Evolutionary conservation across 768 basidiomycete genomes (phyloP), one percentile per base, ranked within the genome.

Genomic region (Leccinum aurantiacum): DNA sequence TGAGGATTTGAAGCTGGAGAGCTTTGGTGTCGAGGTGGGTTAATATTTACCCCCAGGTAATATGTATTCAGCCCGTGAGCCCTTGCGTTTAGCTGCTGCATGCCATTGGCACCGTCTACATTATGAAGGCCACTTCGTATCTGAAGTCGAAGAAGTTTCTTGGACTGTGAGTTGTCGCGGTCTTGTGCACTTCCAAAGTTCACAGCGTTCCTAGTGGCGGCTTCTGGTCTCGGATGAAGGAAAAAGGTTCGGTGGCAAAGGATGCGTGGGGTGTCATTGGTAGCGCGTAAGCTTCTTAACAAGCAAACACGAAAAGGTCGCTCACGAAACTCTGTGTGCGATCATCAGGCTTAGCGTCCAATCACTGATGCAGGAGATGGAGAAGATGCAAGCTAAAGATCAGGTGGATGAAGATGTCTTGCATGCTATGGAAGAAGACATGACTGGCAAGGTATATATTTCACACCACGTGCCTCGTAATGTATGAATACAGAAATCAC

Each of bases 261-360:
- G 97, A 99, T 65, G 91, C 95, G 0, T 98, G 93, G 90, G 95
- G 94, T 15, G 90, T 98, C 61, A 90, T 98, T 60, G 92, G 93
- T 37, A 94, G 92, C 80, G 96, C 96, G 88, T 95, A 76, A 77
- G 93, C 31, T 60, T 46, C 60, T 44, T 60, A 54, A 57, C 55
- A 19, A 54, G 57, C 52, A 14, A 44, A 35, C 87, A 85, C 4
- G 70, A 91, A 65, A 88, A 87, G 24, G 41, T 46, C 15, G 35
- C 63, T 94, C 93, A 24, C 88, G 88, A 64, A 27, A 22, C 10
- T 29, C 25, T 31, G 48, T 50, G 17, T 35, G 19, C 25, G 81
- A 87, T 14, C 13, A 61, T 41, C 49, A 74, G 73, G 27, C 69
- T 70, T 17, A 65, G 63, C 17, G 62, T 70, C 25, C 73, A 68